Percentiles rank a stretch among this genome's conserved stretches.
phyloP scores from a whole-genome alignment of 2,329 filamentous ascomycete species.

The Claviceps paspali region DNA sequence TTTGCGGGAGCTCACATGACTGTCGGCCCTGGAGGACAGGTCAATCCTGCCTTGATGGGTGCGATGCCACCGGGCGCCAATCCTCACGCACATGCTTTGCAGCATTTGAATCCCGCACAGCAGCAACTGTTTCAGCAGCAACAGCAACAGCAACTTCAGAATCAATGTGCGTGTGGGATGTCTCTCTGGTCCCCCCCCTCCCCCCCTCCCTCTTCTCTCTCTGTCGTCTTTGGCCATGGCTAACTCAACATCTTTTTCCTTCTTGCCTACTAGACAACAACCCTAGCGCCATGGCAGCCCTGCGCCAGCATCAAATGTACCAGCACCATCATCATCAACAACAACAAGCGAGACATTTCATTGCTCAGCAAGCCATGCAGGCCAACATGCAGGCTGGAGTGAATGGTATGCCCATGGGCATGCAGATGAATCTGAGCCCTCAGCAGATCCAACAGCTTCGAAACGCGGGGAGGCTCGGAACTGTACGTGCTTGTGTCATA shows the following conservation, averaged over 20 bases:
- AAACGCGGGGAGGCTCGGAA: slow-evolving; percentile 22
- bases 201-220: too few relatives aligned
- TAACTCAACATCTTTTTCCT: slow-evolving; percentile 1
- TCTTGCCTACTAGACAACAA: slow-evolving; percentile 19
- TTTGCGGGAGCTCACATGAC: slow-evolving; percentile 48
- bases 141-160: slow-evolving; percentile 22
- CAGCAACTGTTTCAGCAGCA: slow-evolving; percentile 43
- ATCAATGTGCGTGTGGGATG: slow-evolving; percentile 22
- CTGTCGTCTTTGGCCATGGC: neutral
- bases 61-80: slow-evolving; percentile 56
- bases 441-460: slow-evolving; percentile 38
- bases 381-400: slow-evolving; percentile 31
- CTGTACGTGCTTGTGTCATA: too few relatives aligned
- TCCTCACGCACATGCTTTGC: slow-evolving; percentile 53
- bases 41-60: slow-evolving; percentile 62
- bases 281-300: slow-evolving; percentile 23
- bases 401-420: slow-evolving; percentile 35
- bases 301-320: slow-evolving; percentile 40
- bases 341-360: slow-evolving; percentile 33
- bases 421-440: slow-evolving; percentile 31
- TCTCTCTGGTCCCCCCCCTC: too few relatives aligned
- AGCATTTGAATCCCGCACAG: slow-evolving; percentile 52
- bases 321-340: slow-evolving; percentile 47
- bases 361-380: slow-evolving; percentile 39
- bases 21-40: slow-evolving; percentile 55